These are phyloP conservation scores for Rhodosporidiobolus odoratus DNA, from an alignment of 768 basidiomycete genomes.

Conservation along the genomic window DNA sequence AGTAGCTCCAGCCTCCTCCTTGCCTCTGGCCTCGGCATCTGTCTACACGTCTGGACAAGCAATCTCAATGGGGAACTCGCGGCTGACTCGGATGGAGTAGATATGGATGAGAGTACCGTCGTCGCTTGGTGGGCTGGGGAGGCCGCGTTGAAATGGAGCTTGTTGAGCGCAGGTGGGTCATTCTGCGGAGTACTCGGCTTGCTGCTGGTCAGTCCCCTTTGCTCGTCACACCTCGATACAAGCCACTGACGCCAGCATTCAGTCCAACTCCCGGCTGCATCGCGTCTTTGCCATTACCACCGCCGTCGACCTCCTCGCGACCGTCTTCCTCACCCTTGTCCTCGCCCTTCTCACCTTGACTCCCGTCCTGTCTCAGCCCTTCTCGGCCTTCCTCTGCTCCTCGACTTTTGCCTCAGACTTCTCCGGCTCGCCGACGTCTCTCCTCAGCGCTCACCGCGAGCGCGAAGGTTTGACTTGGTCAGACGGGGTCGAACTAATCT, in stretches of 20 bases:
- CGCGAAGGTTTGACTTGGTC: neutral
- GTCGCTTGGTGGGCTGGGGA: constrained; percentile 23
- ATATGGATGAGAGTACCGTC: constrained; percentile 15
- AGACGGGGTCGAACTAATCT: constrained; percentile 10
- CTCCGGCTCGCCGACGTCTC: neutral
- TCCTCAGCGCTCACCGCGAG: neutral
- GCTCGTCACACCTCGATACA: neutral
- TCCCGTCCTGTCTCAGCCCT: constrained; percentile 19
- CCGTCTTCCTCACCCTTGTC: constrained; percentile 19
- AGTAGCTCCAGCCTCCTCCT: constrained; percentile 3
- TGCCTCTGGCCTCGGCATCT: neutral
- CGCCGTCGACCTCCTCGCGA: constrained; percentile 21
- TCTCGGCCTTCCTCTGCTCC: constrained; percentile 31
- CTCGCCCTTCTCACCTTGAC: constrained; percentile 25
- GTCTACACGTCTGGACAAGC: neutral
- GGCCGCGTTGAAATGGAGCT: constrained; percentile 5
- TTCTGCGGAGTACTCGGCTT: constrained; percentile 12
- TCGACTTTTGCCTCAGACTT: constrained; percentile 2
- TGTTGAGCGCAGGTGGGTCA: constrained; percentile 1
- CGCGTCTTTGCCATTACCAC: constrained; percentile 28
- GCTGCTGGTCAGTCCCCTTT: neutral
- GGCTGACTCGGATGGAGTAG: constrained; percentile 11
- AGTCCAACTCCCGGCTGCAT: neutral
- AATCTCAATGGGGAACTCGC: neutral
- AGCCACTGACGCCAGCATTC: neutral